Percentiles rank a stretch among this genome's conserved stretches.
These are phyloP conservation scores for Piper betle DNA, from an alignment of 164 flowering plant species.

Conservation along the genomic window DNA sequence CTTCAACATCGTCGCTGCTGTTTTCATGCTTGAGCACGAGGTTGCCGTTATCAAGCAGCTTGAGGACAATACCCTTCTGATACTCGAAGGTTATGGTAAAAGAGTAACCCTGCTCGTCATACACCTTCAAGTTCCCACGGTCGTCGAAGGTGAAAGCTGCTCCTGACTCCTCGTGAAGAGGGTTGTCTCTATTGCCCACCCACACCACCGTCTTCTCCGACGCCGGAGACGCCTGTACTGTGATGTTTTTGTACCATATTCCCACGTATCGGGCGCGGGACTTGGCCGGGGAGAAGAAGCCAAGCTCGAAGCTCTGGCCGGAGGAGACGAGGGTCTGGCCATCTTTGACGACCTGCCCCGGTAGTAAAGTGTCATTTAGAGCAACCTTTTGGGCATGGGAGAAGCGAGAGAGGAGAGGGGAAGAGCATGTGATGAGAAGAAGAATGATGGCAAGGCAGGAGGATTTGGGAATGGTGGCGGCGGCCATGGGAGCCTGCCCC, in stretches of 20 bases:
- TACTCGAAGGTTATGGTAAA: neutral
- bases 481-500: no score
- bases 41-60: neutral
- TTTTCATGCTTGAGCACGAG: neutral
- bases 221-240: neutral
- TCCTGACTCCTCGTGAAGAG: conserved; percentile 4
- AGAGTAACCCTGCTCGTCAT: neutral
- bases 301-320: conserved; percentile 13
- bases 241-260: conserved; percentile 16
- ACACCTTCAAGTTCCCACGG: neutral
- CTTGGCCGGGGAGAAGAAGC: conserved; percentile 19
- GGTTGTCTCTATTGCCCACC: conserved; percentile 30
- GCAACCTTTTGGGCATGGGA: neutral
- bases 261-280: conserved; percentile 15
- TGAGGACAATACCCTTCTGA: neutral
- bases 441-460: no score
- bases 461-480: no score
- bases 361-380: neutral
- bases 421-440: no score
- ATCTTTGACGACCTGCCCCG: neutral
- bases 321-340: conserved; percentile 12
- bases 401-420: neutral
- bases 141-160: neutral
- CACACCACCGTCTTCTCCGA: conserved; percentile 14
- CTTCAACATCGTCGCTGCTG: neutral